A percentile compares a stretch with the other conserved stretches of the same genome.
Evolutionary conservation across 1,139 yeast species (phyloP).

Genomic region (Yamadazyma jaroonii): DNA sequence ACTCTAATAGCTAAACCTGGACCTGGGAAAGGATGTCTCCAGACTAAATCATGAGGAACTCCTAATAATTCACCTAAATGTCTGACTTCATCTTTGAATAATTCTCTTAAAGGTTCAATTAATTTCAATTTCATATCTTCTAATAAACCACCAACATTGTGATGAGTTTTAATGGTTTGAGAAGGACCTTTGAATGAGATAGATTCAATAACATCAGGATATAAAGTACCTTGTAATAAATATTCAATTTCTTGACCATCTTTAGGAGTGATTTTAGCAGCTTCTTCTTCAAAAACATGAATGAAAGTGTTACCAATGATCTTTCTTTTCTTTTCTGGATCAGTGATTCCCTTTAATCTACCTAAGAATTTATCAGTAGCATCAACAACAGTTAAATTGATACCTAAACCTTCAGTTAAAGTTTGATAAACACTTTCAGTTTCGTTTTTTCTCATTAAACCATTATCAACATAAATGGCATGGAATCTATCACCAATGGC

Average conservation of each 20-base stretch:
- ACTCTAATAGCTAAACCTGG: constrained; percentile 99
- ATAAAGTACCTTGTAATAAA: constrained; percentile 93
- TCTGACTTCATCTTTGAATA: constrained; percentile 98
- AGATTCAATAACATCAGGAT: constrained; percentile 98
- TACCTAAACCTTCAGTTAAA: constrained; percentile 87
- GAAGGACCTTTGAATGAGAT: constrained; percentile 99
- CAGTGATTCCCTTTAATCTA: constrained; percentile 89
- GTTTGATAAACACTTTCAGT: constrained; percentile 86
- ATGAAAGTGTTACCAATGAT: constrained; percentile 98
- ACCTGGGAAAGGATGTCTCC: constrained; percentile 99
- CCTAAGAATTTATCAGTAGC: constrained; percentile 87
- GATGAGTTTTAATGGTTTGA: constrained; percentile 98
- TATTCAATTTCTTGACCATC: constrained; percentile 90
- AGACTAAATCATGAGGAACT: constrained; percentile 93
- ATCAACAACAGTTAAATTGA: constrained; percentile 90
- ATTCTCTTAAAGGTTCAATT: constrained; percentile 97
- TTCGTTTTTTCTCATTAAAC: constrained; percentile 94
- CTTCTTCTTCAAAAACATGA: constrained; percentile 95
- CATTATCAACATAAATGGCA: constrained; percentile 96
- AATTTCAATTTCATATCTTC: constrained; percentile 98
- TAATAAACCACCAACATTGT: constrained; percentile 96
- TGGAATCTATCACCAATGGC: constrained; percentile 99
- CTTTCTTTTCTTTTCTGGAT: constrained; percentile 98
- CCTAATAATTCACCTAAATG: constrained; percentile 92
- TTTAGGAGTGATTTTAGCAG: constrained; percentile 86